phyloP scores from a whole-genome alignment of 495 filamentous ascomycete genomes.

The Neurospora sp. region DNA sequence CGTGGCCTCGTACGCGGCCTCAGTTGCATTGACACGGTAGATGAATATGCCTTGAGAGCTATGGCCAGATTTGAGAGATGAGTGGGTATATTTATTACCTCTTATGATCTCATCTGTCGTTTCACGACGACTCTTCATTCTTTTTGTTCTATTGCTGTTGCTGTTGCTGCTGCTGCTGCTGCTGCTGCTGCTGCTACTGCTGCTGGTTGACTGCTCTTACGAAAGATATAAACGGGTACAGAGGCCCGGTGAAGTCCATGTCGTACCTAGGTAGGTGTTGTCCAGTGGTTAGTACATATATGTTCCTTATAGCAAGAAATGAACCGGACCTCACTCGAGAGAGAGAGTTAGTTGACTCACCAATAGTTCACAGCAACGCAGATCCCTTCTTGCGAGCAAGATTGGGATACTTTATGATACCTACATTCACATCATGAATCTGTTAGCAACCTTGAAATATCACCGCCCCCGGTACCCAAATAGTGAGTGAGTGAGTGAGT shows the following conservation, averaged over 20 bases:
- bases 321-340: not conserved
- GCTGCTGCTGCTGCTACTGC: too few species aligned
- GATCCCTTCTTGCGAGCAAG: slow-evolving; percentile 48
- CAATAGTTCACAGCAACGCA: slow-evolving; percentile 73
- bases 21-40: too few species aligned
- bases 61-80: not conserved
- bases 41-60: too few species aligned
- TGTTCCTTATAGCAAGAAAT: not conserved
- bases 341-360: slow-evolving; percentile 29
- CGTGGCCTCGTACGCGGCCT: not conserved
- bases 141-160: too few species aligned
- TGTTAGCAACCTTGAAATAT: not conserved
- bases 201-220: slow-evolving; percentile 27
- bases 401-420: slow-evolving; percentile 61
- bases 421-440: slow-evolving; percentile 7
- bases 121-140: not conserved
- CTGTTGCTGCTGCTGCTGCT: too few species aligned
- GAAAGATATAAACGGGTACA: slow-evolving; percentile 47
- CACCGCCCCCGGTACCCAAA: too few species aligned
- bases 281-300: not conserved
- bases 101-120: not conserved
- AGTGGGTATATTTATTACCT: not conserved
- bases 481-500: too few species aligned
- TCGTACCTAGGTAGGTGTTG: slow-evolving; percentile 52
- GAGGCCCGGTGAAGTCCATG: slow-evolving; percentile 52